Evolutionary conservation across 140 eudicot species (phyloP), one percentile per base, ranked within the genome.

Genomic region (Stevia rebaudiana): DNA sequence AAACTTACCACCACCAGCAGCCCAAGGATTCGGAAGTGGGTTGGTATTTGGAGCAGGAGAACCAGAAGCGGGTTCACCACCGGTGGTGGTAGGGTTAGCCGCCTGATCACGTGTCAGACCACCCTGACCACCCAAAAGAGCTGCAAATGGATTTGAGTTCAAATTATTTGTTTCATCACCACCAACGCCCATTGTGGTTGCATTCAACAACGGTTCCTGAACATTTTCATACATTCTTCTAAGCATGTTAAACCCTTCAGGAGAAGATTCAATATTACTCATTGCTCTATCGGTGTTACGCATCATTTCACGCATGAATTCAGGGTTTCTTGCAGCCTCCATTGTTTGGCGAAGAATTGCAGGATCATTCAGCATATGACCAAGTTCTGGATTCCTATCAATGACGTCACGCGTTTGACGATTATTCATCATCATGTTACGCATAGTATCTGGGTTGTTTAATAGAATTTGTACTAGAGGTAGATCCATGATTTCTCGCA

Each of bases 291-390:
- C 97, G 13, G 95, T 81, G 74, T 89, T 89, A 13, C 95, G 84
- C 95, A 89, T 89, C 97, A 89, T 89, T 73, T 89, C 97, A 53
- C 95, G 88, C 95, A 89, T 85, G 57, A 85, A 77, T 67, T 89
- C 97, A 73, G 97, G 97, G 66, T 89, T 89, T 74, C 97, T 73
- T 40, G 91, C 86, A 64, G 95, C 82, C 65, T 85, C 95, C 78
- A 89, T 44, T 22, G 97, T 79, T 50, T 85, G 97, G 37, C 92
- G 69, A 28, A 81, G 86, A 58, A 77, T 81, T 35, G 79, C 72
- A 8, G 95, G 95, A 49, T 87, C 92, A 62, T 87, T 87, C 22
- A 87, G 85, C 61, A 83, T 50, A 60, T 81, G 95, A 8, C 59
- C 88, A 69, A 87, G 88, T 61, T 87, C 91, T 2, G 95, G 95